These are phyloP conservation scores for Ophioceras dolichostomum DNA, from an alignment of 2,329 filamentous ascomycete species.

Conservation along the genomic window DNA sequence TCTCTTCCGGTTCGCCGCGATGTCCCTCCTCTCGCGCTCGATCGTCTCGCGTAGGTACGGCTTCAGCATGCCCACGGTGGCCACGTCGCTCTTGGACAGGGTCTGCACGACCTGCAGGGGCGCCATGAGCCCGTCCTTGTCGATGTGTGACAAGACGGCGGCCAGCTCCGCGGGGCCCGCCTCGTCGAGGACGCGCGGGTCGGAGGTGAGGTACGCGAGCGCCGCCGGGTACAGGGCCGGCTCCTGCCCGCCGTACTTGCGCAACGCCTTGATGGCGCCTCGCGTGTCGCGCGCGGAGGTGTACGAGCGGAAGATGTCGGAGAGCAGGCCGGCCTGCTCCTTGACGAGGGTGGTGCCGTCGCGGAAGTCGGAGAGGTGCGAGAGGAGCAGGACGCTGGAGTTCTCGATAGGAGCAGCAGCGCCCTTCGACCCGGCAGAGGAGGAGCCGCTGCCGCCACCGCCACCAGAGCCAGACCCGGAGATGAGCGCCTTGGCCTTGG, in stretches of 20 bases:
- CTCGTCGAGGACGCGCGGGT: constrained; percentile 67
- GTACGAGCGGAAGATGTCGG: constrained; percentile 95
- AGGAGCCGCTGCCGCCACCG: constrained; percentile 23
- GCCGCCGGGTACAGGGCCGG: constrained; percentile 88
- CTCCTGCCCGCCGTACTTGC: constrained; percentile 84
- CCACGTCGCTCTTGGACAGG: constrained; percentile 54
- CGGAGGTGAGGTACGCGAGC: constrained; percentile 85
- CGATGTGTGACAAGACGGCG: constrained; percentile 70
- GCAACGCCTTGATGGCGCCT: constrained; percentile 78
- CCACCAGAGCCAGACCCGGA: constrained; percentile 42
- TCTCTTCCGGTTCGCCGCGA: constrained; percentile 64
- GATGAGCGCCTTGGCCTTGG: constrained; percentile 80
- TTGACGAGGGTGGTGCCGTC: constrained; percentile 87
- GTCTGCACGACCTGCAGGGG: constrained; percentile 95
- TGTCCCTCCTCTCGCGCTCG: constrained; percentile 76
- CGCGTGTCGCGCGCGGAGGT: constrained; percentile 84
- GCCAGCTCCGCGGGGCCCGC: constrained; percentile 74
- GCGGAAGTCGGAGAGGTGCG: constrained; percentile 79
- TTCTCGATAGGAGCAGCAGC: constrained; percentile 60
- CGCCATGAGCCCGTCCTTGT: constrained; percentile 84
- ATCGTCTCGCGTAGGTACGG: constrained; percentile 84
- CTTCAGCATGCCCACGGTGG: constrained; percentile 97
- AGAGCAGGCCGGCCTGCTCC: constrained; percentile 82
- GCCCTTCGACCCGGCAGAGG: too few relatives aligned
- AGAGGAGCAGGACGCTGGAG: constrained; percentile 86